Percentiles rank a stretch among this genome's conserved stretches.
phyloP scores from a whole-genome alignment of 78 protist species.

The Diacronema lutheri region DNA sequence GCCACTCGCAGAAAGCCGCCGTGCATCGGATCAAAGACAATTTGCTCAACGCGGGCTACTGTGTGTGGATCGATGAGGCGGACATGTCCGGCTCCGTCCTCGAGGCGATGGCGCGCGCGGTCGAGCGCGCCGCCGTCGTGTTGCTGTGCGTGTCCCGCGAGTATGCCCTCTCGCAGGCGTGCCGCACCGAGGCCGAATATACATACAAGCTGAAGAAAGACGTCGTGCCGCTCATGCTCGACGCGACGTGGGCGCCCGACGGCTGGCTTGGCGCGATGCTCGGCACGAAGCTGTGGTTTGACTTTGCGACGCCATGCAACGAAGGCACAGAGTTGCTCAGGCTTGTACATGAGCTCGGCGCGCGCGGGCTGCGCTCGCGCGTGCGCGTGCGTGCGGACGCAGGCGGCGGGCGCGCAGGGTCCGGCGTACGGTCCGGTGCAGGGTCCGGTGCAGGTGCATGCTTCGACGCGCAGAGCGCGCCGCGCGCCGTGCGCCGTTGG shows the following conservation, averaged over 20 bases:
- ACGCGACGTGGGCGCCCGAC: neutral
- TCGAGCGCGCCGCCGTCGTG: neutral
- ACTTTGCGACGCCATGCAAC: neutral
- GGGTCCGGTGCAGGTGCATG: no score
- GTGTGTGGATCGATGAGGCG: neutral
- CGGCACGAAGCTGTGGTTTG: neutral
- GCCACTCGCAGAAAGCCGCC: no score
- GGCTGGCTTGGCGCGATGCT: slow-evolving; percentile 17
- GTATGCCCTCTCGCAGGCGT: neutral
- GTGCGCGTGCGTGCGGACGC: no score
- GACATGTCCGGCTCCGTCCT: neutral
- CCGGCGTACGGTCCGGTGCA: no score
- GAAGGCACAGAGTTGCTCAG: no score
- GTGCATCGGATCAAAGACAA: neutral
- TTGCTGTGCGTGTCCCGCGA: neutral
- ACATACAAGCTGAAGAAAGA: neutral
- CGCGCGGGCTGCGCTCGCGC: no score
- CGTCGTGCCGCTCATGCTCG: neutral
- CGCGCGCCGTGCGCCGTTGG: no score
- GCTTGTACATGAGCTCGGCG: no score
- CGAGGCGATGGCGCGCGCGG: slow-evolving; percentile 18
- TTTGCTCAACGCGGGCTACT: neutral
- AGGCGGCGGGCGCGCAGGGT: no score
- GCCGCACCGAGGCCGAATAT: slow-evolving; percentile 16
- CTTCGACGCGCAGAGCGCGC: no score